Evolutionary conservation across 1,284 basidiomycete genomes (phyloP).

Genomic region (Sporisorium iseilematis-ciliati): DNA sequence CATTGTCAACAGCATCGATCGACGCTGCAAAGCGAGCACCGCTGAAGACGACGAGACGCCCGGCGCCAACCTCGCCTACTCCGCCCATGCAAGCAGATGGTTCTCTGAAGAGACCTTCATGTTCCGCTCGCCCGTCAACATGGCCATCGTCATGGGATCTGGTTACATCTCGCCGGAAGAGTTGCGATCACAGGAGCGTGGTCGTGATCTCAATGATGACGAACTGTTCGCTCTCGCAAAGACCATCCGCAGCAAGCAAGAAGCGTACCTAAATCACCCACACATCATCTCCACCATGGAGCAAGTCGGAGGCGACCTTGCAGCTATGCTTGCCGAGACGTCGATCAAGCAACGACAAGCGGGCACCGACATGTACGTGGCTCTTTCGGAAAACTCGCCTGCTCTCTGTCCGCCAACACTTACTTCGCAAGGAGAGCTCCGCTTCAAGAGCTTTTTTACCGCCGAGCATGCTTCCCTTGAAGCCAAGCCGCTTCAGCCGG

Average conservation of each 20-base stretch:
- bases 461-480: conserved; percentile 19
- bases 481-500: conserved; percentile 8
- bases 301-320: conserved; percentile 15
- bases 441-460: conserved; percentile 24
- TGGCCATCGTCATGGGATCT: conserved; percentile 29
- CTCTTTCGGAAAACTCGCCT: conserved; percentile 31
- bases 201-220: conserved; percentile 12
- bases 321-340: conserved; percentile 13
- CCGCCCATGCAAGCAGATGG: conserved; percentile 35
- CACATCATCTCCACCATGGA: conserved; percentile 32
- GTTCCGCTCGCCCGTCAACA: conserved; percentile 24
- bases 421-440: conserved; percentile 30
- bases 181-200: conserved; percentile 17
- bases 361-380: conserved; percentile 19
- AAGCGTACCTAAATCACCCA: conserved; percentile 20
- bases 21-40: conserved; percentile 17
- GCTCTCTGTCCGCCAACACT: conserved; percentile 29
- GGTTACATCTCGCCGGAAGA: conserved; percentile 23
- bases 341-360: conserved; percentile 17
- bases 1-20: conserved; percentile 41
- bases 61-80: conserved; percentile 31
- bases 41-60: conserved; percentile 6
- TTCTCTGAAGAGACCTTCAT: conserved; percentile 25
- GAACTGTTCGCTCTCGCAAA: conserved; percentile 28
- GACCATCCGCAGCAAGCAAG: conserved; percentile 29